Percentiles rank a stretch among this genome's conserved stretches.
Conservation (phyloP, 2,329 filamentous ascomycete species). For the Dactylellina haptotyla region DNA sequence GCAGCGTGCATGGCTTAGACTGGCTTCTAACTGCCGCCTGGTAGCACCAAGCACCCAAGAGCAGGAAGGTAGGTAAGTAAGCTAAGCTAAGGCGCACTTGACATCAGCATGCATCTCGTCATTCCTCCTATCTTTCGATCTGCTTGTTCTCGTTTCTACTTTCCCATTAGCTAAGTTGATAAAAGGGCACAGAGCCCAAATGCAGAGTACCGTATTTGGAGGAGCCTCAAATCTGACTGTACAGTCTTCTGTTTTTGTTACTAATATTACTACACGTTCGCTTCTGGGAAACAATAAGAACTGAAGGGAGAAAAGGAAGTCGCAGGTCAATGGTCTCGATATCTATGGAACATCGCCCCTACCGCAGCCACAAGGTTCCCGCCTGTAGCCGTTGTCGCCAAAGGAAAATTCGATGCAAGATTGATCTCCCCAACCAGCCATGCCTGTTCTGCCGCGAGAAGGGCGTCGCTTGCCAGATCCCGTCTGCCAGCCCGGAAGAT, state of each 20-base stretch:
- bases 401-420: constrained; percentile 71
- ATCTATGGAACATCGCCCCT: constrained; percentile 63
- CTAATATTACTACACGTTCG: not conserved
- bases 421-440: constrained; percentile 66
- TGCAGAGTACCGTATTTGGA: not conserved
- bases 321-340: constrained; percentile 23
- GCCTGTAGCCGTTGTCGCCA: constrained; percentile 71
- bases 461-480: constrained; percentile 66
- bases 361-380: constrained; percentile 71
- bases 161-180: too few relatives aligned
- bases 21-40: constrained; percentile 4
- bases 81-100: constrained; percentile 6
- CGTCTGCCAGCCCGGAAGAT: constrained; percentile 26
- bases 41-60: not conserved
- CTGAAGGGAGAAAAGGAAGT: too few relatives aligned
- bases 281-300: not conserved
- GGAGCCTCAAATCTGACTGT: not conserved
- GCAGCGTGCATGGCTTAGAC: not conserved
- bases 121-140: not conserved
- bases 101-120: constrained; percentile 28
- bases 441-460: constrained; percentile 71
- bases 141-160: not conserved
- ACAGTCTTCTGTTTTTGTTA: not conserved
- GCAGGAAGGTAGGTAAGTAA: not conserved
- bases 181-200: not conserved